A percentile compares a stretch with the other conserved stretches of the same genome.
Evolutionary conservation across 371 early-diverging fungal species (phyloP).

Genomic region (Apophysomyces variabilis): DNA sequence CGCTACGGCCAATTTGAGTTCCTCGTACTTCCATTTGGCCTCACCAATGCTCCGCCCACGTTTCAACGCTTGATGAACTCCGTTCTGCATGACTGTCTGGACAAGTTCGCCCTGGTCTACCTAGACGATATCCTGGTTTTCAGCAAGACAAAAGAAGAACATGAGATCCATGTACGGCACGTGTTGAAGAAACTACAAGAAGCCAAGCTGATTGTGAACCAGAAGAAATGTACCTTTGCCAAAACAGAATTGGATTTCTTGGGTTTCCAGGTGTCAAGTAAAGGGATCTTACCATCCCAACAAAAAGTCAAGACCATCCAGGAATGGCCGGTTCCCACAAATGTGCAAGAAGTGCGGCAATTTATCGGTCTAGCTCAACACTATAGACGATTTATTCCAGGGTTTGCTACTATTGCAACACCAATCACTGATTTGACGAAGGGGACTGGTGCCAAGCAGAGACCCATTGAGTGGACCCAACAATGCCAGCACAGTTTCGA

Average conservation of each 20-base stretch:
- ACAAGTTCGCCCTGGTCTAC: slow-evolving; percentile 49
- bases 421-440: too few species aligned
- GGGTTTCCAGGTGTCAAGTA: slow-evolving; percentile 39
- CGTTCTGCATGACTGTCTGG: slow-evolving; percentile 34
- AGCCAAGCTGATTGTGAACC: slow-evolving; percentile 39
- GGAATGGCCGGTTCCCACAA: too few species aligned
- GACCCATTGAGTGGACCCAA: too few species aligned
- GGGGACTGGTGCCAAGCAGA: too few species aligned
- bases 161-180: slow-evolving; percentile 36
- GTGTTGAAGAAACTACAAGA: slow-evolving; percentile 41
- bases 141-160: slow-evolving; percentile 49
- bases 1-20: slow-evolving; percentile 52
- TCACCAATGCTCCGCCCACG: slow-evolving; percentile 13
- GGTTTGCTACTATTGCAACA: too few species aligned
- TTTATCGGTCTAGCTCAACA: too few species aligned
- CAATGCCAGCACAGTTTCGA: too few species aligned
- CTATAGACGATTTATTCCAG: too few species aligned
- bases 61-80: slow-evolving; percentile 41
- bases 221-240: slow-evolving; percentile 59
- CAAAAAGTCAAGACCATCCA: slow-evolving; percentile 33
- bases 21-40: slow-evolving; percentile 58
- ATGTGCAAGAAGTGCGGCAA: too few species aligned
- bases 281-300: slow-evolving; percentile 32
- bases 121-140: slow-evolving; percentile 67
- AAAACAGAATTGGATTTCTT: slow-evolving; percentile 42